phyloP scores from a whole-genome alignment of 768 basidiomycete species.

The Auricularia cornea region DNA sequence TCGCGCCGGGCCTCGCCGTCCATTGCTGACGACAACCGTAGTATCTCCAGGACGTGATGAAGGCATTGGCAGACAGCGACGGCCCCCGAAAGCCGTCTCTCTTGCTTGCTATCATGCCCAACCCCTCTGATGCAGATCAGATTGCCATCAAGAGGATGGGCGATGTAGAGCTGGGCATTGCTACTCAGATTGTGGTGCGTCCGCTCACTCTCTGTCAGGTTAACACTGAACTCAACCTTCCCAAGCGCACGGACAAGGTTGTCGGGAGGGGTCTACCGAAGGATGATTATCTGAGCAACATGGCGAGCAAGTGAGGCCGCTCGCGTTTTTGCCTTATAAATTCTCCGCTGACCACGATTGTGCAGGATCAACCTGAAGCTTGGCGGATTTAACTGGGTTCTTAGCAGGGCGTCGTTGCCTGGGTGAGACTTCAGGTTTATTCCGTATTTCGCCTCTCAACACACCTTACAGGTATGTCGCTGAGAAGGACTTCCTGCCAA shows the following conservation, averaged over 20 bases:
- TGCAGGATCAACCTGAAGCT: not conserved
- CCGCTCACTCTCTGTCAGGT: too few species aligned
- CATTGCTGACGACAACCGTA: not conserved
- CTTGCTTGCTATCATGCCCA: not conserved
- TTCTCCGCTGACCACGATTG: not conserved
- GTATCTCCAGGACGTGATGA: not conserved
- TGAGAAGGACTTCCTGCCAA: not conserved
- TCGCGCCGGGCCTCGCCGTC: too few species aligned
- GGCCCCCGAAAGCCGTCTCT: not conserved
- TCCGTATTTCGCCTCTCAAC: too few species aligned
- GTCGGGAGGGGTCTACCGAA: slow-evolving; percentile 10
- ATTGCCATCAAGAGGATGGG: slow-evolving; percentile 48
- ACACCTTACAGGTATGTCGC: not conserved
- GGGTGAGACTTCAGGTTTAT: not conserved
- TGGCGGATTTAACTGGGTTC: not conserved
- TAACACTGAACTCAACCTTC: not conserved
- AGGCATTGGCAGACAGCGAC: not conserved
- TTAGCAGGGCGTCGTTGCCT: not conserved
- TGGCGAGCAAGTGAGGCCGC: slow-evolving; percentile 44
- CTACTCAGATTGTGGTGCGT: slow-evolving; percentile 40
- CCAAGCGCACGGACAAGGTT: not conserved
- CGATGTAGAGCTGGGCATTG: slow-evolving; percentile 33
- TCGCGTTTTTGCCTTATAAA: too few species aligned
- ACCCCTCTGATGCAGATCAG: not conserved
- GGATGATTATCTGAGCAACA: slow-evolving; percentile 51